A percentile compares a stretch with the other conserved stretches of the same genome.
These are phyloP conservation scores for Flueggea neowawraea DNA, from an alignment of 441 rosid species.

Conservation along the genomic window DNA sequence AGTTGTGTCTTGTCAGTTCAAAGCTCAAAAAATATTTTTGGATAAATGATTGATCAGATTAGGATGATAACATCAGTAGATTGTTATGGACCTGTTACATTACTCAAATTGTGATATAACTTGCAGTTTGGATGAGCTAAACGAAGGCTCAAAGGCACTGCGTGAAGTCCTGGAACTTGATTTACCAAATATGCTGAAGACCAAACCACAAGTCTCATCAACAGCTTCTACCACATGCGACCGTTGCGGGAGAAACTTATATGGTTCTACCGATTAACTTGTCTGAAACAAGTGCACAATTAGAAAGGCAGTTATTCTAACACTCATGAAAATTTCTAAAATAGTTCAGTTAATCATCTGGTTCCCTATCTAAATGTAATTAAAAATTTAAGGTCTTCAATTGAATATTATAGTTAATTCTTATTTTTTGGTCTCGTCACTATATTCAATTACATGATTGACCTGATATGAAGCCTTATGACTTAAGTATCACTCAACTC, in stretches of 20 bases:
- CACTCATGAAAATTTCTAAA: conserved; percentile 3
- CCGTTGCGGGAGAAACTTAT: conserved; percentile 75
- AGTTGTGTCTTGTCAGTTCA: neutral
- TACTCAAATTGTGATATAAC: neutral
- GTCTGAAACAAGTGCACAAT: neutral
- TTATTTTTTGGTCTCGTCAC: too few species aligned
- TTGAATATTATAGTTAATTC: too few species aligned
- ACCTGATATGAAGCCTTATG: too few species aligned
- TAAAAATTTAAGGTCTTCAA: too few species aligned
- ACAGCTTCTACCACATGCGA: conserved; percentile 50
- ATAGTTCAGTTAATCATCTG: neutral
- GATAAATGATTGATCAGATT: neutral
- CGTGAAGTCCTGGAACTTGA: conserved; percentile 75
- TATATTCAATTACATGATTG: too few species aligned
- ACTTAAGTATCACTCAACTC: too few species aligned
- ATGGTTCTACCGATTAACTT: conserved; percentile 20
- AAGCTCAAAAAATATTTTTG: neutral
- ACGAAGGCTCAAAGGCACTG: conserved; percentile 69
- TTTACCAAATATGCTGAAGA: conserved; percentile 47
- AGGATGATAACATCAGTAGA: neutral
- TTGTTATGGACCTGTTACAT: neutral
- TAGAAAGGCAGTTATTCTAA: neutral
- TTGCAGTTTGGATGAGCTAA: conserved; percentile 71
- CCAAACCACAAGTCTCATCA: conserved; percentile 37
- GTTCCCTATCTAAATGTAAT: too few species aligned